Percentiles rank a stretch among this genome's conserved stretches.
phyloP scores from a whole-genome alignment of 192 early-diverging fungal genomes.

The Backusella tuberculispora region DNA sequence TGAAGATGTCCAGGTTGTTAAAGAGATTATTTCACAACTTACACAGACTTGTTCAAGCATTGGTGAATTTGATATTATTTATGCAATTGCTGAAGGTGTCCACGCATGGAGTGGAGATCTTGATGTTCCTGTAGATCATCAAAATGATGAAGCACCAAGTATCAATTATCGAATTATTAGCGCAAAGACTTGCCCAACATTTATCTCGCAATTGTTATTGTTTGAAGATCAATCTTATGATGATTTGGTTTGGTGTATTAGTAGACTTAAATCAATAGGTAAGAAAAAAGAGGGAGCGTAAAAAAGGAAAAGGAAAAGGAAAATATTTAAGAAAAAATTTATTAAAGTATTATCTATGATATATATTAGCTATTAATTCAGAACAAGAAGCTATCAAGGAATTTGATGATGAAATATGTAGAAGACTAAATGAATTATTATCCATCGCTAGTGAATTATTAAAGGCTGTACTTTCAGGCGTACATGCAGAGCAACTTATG shows the following conservation, averaged over 20 bases:
- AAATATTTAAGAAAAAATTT: neutral
- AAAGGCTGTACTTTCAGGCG: conserved; percentile 42
- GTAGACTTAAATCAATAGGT: conserved; percentile 34
- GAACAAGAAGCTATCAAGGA: conserved; percentile 15
- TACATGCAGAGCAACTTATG: conserved; percentile 52
- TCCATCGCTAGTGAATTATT: conserved; percentile 46
- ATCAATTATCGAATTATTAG: conserved; percentile 50
- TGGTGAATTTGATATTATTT: conserved; percentile 33
- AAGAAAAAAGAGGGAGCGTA: neutral
- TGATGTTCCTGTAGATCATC: neutral
- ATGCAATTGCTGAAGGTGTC: conserved; percentile 40
- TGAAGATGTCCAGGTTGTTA: conserved; percentile 47
- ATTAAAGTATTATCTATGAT: neutral
- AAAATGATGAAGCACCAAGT: conserved; percentile 24
- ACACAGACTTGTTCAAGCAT: conserved; percentile 44
- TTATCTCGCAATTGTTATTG: conserved; percentile 44
- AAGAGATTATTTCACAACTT: conserved; percentile 44
- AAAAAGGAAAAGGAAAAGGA: neutral
- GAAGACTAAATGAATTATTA: conserved; percentile 44
- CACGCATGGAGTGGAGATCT: conserved; percentile 32
- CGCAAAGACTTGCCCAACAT: conserved; percentile 33
- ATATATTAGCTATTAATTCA: neutral
- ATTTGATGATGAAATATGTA: conserved; percentile 48
- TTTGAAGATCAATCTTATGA: conserved; percentile 50
- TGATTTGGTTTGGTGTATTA: conserved; percentile 54